Conservation (phyloP, 192 early-diverging fungal species). For the Phycomyces blakesleeanus region DNA sequence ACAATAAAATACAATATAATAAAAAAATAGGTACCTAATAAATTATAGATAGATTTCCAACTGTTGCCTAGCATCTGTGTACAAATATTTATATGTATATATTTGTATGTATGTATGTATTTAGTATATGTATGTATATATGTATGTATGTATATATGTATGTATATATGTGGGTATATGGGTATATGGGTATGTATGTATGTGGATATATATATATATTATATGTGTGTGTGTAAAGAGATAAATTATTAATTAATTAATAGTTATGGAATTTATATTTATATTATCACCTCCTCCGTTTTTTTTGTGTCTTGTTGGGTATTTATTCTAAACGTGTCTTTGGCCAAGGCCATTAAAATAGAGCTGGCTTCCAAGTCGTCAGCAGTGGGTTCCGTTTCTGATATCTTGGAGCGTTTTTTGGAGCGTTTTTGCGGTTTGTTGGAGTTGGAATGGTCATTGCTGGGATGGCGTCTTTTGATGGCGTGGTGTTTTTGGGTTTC, state of each 20-base stretch:
- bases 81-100: not conserved
- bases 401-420: not conserved
- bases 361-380: not conserved
- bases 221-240: not conserved
- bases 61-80: not conserved
- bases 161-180: too few species aligned
- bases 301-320: not conserved
- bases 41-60: conserved; percentile 1
- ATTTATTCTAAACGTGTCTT: not conserved
- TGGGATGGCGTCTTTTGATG: not conserved
- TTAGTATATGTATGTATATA: too few species aligned
- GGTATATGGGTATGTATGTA: too few species aligned
- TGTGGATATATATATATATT: too few species aligned
- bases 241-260: not conserved
- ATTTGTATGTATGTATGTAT: too few species aligned
- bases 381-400: not conserved
- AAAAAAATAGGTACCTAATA: not conserved
- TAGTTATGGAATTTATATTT: too few species aligned
- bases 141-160: too few species aligned
- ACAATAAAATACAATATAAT: too few species aligned
- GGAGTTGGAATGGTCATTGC: not conserved
- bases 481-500: not conserved
- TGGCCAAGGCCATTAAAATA: not conserved
- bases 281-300: not conserved
- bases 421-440: too few species aligned